Conservation (phyloP, 306 rosid species). For the Aeschynomene evenia region DNA sequence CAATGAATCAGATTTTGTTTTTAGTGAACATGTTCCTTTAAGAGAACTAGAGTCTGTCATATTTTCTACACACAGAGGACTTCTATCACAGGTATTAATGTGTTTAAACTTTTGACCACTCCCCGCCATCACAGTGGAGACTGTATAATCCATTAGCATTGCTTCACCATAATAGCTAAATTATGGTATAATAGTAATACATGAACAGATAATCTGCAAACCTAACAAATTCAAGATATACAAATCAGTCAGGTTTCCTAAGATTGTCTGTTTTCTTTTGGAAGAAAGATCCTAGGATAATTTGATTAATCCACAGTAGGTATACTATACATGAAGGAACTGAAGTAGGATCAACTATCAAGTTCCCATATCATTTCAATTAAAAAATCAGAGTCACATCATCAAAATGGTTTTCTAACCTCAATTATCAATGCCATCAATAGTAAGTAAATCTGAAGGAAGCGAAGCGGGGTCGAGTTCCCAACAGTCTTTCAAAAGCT, state of each 20-base stretch:
- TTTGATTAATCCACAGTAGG: slow-evolving; percentile 30
- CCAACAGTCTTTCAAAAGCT: slow-evolving; percentile 70
- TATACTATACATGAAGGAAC: slow-evolving; percentile 52
- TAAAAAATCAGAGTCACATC: slow-evolving; percentile 40
- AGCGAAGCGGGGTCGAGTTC: slow-evolving; percentile 98
- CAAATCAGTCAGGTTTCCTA: slow-evolving; percentile 22
- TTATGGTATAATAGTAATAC: slow-evolving; percentile 5
- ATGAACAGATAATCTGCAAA: slow-evolving; percentile 24
- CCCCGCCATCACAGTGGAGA: background rate
- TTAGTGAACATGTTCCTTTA: background rate
- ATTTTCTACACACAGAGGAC: slow-evolving; percentile 3
- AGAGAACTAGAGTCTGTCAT: background rate
- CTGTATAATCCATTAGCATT: background rate
- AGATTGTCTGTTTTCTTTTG: background rate
- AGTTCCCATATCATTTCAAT: slow-evolving; percentile 60
- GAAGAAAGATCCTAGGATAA: slow-evolving; percentile 5
- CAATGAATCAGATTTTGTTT: background rate
- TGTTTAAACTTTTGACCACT: background rate
- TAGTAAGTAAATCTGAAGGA: slow-evolving; percentile 66
- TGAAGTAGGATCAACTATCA: slow-evolving; percentile 62
- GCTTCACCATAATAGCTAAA: background rate
- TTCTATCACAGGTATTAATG: background rate
- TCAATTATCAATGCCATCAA: slow-evolving; percentile 33
- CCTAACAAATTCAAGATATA: slow-evolving; percentile 26
- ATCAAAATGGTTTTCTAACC: slow-evolving; percentile 47